Evolutionary conservation across 164 flowering plant species (phyloP), one percentile per base, ranked within the genome.

Genomic region (Akebia trifoliata): DNA sequence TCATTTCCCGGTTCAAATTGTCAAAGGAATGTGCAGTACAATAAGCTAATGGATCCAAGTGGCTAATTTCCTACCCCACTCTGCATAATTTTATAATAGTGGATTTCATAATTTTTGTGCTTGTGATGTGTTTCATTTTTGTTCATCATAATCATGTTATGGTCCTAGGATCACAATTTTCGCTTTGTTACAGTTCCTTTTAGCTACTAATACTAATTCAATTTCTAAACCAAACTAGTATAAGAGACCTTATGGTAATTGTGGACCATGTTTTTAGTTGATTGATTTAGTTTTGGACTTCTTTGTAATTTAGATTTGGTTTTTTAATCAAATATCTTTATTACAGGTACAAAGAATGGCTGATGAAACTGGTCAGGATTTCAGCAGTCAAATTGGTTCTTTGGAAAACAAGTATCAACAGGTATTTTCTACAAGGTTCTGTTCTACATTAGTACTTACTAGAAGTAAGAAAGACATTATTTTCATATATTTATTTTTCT

Each of bases 311-410:
- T 6, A 6, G 34, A 9, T 38, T 35, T 54, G 37, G 30, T 31
- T n/a, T n/a, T n/a, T n/a, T n/a, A n/a, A n/a, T n/a, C n/a, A n/a
- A n/a, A n/a, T n/a, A n/a, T n/a, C n/a, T 35, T 14, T 32, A 24
- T 56, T 18, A 48, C 54, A 66, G 72, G 68, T 72, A 20, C 65
- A 68, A 3, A 68, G 45, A 45, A 64, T 72, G 67, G 76, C 76
- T 60, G 67, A 68, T 44, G 72, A 68, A 44, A 72, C 72, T 25
- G 76, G 72, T 15, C 42, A 68, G 20, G 76, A 72, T 49, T 68
- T 72, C 64, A 68, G 66, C n/a, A 64, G 64, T 36, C 72, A 72
- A 44, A 72, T 72, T 56, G 52, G 52, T 57, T 57, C 56, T 15
- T 53, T 72, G 63, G 72, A 72, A 43, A 68, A 17, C 51, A 72